Evolutionary conservation across 371 early-diverging fungal genomes (phyloP), one percentile per base, ranked within the genome.

Genomic region (Circinella minor): DNA sequence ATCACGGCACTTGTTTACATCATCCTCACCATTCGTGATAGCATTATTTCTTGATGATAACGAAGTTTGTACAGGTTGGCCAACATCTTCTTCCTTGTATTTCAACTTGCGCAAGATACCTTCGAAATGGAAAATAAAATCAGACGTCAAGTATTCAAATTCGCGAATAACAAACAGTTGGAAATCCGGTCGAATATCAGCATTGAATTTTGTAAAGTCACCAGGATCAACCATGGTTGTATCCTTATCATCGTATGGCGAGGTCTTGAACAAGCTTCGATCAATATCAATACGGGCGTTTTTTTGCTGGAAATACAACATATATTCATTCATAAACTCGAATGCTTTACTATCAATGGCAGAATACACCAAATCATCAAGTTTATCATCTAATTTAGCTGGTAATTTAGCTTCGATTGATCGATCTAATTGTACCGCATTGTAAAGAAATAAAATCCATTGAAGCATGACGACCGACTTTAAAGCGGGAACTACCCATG

Each of bases 1-100:
- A 72, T 93, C 89, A 68, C 83, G 84, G 60, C 85, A 82, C 38
- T 77, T 87, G 63, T 27, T 66, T 37, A 27, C 13, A 51, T 37
- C 34, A 64, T 61, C 20, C 43, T 63, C 36, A 66, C 61, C 51
- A 36, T n/a, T 68, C 13, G 70, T 51, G 39, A 61, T 74, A 55
- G 65, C 76, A 63, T 27, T 27, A 27, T 63, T 77, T 72, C 54
- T 77, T 57, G 66, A 57, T n/a, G 69, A 57, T 46, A 59, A 39
- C 13, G 65, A 49, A 64, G 43, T 51, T 65, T 36, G 66, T 36
- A 20, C 63, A 13, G 65, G 69, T 43, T 43, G 60, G 36, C 79
- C 83, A 1, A 79, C 79, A 71, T 94, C 93, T 64, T 94, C 94
- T 70, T 94, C 94, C 57, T 77, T 86, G 68, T 91, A 89, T 66